Percentiles rank a stretch among this genome's conserved stretches.
Evolutionary conservation across 805 yeast genomes (phyloP).

Genomic region (Metschnikowia continentalis): DNA sequence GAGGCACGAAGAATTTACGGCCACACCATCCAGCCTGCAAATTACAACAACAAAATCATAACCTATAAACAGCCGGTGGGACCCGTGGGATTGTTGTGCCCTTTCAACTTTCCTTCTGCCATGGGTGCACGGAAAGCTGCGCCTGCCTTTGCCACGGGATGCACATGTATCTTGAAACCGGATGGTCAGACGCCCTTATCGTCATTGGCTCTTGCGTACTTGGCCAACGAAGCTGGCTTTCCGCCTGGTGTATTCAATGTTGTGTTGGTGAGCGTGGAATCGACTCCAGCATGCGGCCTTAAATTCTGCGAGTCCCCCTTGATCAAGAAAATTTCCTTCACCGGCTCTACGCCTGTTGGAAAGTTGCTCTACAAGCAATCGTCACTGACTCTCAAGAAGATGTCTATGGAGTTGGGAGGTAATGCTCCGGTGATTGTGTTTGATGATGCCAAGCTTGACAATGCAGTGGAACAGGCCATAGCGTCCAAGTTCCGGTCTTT

Average conservation of each 20-base stretch:
- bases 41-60: constrained; percentile 47
- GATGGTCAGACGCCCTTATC: constrained; percentile 60
- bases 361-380: constrained; percentile 61
- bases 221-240: constrained; percentile 57
- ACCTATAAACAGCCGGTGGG: constrained; percentile 61
- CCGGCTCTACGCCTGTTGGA: constrained; percentile 77
- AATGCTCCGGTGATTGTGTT: constrained; percentile 77
- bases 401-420: constrained; percentile 75
- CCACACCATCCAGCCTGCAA: constrained; percentile 52
- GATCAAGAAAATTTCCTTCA: constrained; percentile 68
- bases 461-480: constrained; percentile 63
- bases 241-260: constrained; percentile 57
- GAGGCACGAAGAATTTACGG: constrained; percentile 58
- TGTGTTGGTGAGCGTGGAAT: constrained; percentile 42
- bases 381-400: constrained; percentile 59
- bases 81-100: constrained; percentile 58
- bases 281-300: constrained; percentile 51
- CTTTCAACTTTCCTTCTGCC: constrained; percentile 67
- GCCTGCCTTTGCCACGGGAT: constrained; percentile 64
- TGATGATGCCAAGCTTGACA: constrained; percentile 64
- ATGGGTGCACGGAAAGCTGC: constrained; percentile 65
- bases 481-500: constrained; percentile 68
- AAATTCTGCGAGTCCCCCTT: constrained; percentile 47
- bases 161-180: constrained; percentile 58
- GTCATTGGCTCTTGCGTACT: constrained; percentile 52